phyloP scores from a whole-genome alignment of 1,139 yeast species.

The Magnusiomyces sp. region DNA sequence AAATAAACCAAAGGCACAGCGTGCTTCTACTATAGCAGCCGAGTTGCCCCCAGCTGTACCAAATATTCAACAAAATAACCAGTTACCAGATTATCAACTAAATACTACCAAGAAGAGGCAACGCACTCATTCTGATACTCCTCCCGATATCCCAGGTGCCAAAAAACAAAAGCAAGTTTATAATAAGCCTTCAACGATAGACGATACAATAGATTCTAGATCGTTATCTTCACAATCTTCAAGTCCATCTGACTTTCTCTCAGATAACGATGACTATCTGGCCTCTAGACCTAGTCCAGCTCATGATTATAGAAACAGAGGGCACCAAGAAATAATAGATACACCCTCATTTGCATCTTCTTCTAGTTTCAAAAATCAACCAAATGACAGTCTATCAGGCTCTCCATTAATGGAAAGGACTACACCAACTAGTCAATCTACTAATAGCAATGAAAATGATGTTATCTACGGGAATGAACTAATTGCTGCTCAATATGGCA shows the following conservation, averaged over 20 bases:
- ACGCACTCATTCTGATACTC: conserved; percentile 17
- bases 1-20: background rate
- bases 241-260: conserved; percentile 1
- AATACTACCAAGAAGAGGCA: conserved; percentile 12
- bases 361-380: background rate
- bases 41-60: conserved; percentile 16
- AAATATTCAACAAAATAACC: background rate
- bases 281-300: conserved; percentile 10
- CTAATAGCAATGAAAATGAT: conserved; percentile 22
- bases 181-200: background rate
- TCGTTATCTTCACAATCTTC: conserved; percentile 5
- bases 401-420: background rate
- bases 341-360: conserved; percentile 12
- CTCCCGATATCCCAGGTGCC: background rate
- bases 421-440: conserved; percentile 14
- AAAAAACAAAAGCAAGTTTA: background rate
- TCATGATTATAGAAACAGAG: background rate
- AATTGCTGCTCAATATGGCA: conserved; percentile 36
- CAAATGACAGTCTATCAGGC: background rate
- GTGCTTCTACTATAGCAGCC: conserved; percentile 18
- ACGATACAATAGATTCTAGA: background rate
- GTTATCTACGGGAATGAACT: conserved; percentile 30
- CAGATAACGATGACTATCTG: conserved; percentile 6
- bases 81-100: conserved; percentile 5
- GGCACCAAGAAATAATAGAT: conserved; percentile 9